A percentile compares a stretch with the other conserved stretches of the same genome.
Evolutionary conservation across 257 asterid genomes (phyloP).

Genomic region (Nicotiana sylvestris): DNA sequence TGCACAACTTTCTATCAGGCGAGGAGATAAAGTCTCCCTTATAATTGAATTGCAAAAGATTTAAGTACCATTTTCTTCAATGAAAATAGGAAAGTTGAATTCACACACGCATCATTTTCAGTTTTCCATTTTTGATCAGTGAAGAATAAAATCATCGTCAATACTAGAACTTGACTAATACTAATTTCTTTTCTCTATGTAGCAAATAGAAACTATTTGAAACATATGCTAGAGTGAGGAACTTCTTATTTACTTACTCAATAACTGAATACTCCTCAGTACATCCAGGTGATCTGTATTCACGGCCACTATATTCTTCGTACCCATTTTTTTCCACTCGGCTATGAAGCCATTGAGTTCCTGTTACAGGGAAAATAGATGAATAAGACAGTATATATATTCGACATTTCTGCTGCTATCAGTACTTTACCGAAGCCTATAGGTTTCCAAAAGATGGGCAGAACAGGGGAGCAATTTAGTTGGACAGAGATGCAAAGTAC

Average conservation of each 20-base stretch:
- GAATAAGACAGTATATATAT: neutral
- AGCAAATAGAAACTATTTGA: neutral
- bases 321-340: slow-evolving; percentile 80
- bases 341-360: slow-evolving; percentile 97
- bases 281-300: slow-evolving; percentile 89
- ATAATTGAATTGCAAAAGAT: neutral
- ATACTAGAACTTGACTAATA: neutral
- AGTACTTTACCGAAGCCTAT: neutral
- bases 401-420: neutral
- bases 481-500: neutral
- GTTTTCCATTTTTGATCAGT: neutral
- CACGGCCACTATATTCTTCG: slow-evolving; percentile 87
- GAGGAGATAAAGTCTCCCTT: neutral
- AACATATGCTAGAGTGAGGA: neutral
- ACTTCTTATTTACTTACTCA: slow-evolving; percentile 47
- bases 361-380: slow-evolving; percentile 35
- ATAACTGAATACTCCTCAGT: slow-evolving; percentile 77
- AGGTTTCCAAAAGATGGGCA: neutral
- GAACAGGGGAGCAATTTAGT: neutral
- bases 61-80: neutral
- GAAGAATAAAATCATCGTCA: neutral
- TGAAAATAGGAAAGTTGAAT: neutral
- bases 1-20: neutral
- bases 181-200: neutral
- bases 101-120: neutral